These are phyloP conservation scores for Exutisphaerella laricina DNA, from an alignment of 2,329 filamentous ascomycete species.

Conservation along the genomic window DNA sequence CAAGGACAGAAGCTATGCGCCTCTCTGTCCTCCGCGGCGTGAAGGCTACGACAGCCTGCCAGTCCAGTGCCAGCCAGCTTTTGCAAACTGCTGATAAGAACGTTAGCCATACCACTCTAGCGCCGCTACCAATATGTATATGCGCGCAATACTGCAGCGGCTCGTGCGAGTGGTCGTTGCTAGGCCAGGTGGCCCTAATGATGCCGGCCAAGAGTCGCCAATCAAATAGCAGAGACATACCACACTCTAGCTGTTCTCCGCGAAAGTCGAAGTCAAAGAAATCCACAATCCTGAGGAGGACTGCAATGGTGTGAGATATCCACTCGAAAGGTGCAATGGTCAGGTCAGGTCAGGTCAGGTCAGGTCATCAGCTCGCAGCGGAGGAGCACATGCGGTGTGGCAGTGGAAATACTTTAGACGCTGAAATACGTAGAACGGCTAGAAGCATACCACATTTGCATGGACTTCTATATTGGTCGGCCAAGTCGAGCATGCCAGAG, in stretches of 20 bases:
- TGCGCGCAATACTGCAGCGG: too few relatives aligned
- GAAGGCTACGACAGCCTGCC: too few relatives aligned
- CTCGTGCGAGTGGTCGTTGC: too few relatives aligned
- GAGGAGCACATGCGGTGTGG: neutral
- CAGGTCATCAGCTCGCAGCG: conserved; percentile 1
- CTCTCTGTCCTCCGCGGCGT: neutral
- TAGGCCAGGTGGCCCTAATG: neutral
- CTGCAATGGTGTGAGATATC: too few relatives aligned
- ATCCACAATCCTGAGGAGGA: conserved; percentile 1
- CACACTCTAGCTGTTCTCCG: neutral
- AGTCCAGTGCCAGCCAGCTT: neutral
- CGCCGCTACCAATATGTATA: conserved; percentile 2
- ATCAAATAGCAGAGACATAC: neutral
- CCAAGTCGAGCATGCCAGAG: too few relatives aligned
- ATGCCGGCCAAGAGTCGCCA: conserved; percentile 2
- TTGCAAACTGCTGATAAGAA: conserved; percentile 3
- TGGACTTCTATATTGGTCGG: too few relatives aligned
- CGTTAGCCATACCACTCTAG: too few relatives aligned
- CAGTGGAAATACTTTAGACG: too few relatives aligned
- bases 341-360: conserved; percentile 1
- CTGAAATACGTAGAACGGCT: too few relatives aligned
- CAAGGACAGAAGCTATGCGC: neutral
- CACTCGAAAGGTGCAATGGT: too few relatives aligned
- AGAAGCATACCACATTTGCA: too few relatives aligned
- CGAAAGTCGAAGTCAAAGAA: neutral